Evolutionary conservation across 352 stramenopile genomes (phyloP), one percentile per base, ranked within the genome.

Genomic region (Phytophthora pisi): DNA sequence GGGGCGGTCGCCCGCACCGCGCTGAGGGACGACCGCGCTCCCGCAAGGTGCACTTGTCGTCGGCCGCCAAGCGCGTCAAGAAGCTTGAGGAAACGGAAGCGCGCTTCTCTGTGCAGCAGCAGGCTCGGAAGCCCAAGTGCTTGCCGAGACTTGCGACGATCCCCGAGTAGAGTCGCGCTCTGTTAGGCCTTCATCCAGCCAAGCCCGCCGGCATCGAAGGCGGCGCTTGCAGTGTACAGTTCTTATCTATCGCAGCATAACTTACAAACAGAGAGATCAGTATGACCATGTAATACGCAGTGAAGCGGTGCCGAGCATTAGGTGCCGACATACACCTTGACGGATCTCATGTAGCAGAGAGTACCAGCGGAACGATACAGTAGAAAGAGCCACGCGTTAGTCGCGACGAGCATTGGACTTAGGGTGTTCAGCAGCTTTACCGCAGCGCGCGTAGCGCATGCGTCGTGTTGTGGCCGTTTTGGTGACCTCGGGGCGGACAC

Each of bases 61-160:
- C 86, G 13, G 86, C 84, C 9, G 86, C 86, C 49, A 94, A 94
- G 78, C 86, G 86, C 51, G 81, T 92, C 9, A 92, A 94, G 70
- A 88, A 79, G 55, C 78, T 92, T n/a, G 86, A 94, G 54, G 86
- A 94, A 51, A 75, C 89, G 43, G 86, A 94, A 61, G 86, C 86
- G 13, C 81, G 84, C 16, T 92, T 92, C 58, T 79, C 66, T 45
- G 46, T 77, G 57, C 64, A 79, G 57, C 51, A 70, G 52, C 56
- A 78, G 52, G 43, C 51, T 52, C 59, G 68, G 42, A 78, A 67
- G 51, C 69, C 73, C 30, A 84, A 81, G 64, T 82, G 78, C 36
- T 52, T 77, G 18, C 70, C 70, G 18, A 57, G 72, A 30, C 74
- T 91, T 2, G 71, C 77, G 26, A 50, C 81, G 8, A 88, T 89